These are phyloP conservation scores for Incumbomyces delicatus DNA, from an alignment of 2,329 filamentous ascomycete genomes.

Conservation along the genomic window DNA sequence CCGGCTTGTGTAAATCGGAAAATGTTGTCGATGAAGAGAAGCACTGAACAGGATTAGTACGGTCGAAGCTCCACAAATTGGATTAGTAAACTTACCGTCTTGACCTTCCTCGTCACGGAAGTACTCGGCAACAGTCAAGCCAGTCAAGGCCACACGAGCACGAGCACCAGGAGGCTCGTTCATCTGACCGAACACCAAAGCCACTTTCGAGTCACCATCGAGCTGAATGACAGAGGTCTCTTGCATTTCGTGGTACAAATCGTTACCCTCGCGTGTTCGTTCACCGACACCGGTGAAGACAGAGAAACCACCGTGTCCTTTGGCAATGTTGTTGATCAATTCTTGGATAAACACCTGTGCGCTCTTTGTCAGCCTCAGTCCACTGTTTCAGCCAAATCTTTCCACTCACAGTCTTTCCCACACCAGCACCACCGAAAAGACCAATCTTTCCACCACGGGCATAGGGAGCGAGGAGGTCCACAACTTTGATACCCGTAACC, in stretches of 20 bases:
- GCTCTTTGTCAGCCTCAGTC: not conserved
- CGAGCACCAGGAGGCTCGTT: slow-evolving; percentile 99
- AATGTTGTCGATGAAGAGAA: slow-evolving; percentile 99
- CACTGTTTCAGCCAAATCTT: not conserved
- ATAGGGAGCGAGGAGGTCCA: slow-evolving; percentile 96
- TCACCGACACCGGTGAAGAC: slow-evolving; percentile 99
- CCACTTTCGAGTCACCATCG: slow-evolving; percentile 98
- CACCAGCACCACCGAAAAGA: slow-evolving; percentile 99
- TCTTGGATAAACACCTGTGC: slow-evolving; percentile 83
- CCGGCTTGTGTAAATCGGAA: slow-evolving; percentile 99
- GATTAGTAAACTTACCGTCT: slow-evolving; percentile 54
- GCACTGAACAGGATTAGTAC: slow-evolving; percentile 46
- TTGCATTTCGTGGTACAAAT: slow-evolving; percentile 99
- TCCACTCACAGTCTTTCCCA: slow-evolving; percentile 84
- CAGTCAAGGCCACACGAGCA: slow-evolving; percentile 96
- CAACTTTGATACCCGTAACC: slow-evolving; percentile 99
- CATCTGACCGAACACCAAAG: slow-evolving; percentile 99
- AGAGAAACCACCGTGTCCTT: slow-evolving; percentile 99
- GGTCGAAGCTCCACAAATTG: not conserved
- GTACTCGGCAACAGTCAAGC: slow-evolving; percentile 63
- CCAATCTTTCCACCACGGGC: slow-evolving; percentile 99
- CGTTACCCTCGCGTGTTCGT: slow-evolving; percentile 99
- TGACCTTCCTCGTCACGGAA: slow-evolving; percentile 75
- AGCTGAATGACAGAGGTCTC: slow-evolving; percentile 99
- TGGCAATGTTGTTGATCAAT: slow-evolving; percentile 99